Evolutionary conservation across 2,329 filamentous ascomycete genomes (phyloP).

Genomic region (Trichoderma brevicompactum): DNA sequence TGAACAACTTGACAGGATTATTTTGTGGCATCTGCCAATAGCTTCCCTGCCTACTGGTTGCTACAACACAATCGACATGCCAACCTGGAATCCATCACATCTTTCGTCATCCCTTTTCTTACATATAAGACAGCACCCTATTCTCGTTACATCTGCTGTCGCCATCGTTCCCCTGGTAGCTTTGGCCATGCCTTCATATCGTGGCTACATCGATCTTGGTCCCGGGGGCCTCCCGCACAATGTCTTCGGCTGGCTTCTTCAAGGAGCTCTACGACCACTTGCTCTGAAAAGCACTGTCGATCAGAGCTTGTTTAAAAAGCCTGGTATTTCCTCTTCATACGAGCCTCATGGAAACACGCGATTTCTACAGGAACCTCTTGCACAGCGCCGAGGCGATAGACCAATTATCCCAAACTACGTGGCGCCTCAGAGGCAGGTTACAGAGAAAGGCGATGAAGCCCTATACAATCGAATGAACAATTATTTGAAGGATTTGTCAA

Average conservation of each 20-base stretch:
- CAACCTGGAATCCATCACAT: neutral
- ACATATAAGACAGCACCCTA: constrained; percentile 2
- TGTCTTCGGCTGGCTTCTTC: constrained; percentile 47
- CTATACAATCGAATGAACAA: constrained; percentile 34
- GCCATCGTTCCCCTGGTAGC: constrained; percentile 22
- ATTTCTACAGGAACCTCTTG: constrained; percentile 33
- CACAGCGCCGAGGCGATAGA: constrained; percentile 34
- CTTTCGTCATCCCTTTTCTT: neutral
- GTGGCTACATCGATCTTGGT: constrained; percentile 48
- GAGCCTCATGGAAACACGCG: constrained; percentile 35
- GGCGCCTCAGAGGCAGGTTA: constrained; percentile 47
- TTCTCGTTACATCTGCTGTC: constrained; percentile 19
- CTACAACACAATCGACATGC: neutral
- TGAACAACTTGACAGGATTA: neutral
- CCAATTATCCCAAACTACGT: constrained; percentile 43
- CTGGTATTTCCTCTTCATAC: constrained; percentile 34
- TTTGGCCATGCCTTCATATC: constrained; percentile 43
- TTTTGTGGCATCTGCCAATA: neutral
- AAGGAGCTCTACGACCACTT: constrained; percentile 41
- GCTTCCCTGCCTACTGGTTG: neutral
- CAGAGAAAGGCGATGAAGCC: constrained; percentile 31
- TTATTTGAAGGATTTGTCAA: constrained; percentile 34
- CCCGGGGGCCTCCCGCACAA: constrained; percentile 51
- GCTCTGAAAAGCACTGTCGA: constrained; percentile 42
- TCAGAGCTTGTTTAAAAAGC: constrained; percentile 37